Evolutionary conservation across 768 basidiomycete species (phyloP), one percentile per base, ranked within the genome.

Genomic region (Pleurotus giganteus): DNA sequence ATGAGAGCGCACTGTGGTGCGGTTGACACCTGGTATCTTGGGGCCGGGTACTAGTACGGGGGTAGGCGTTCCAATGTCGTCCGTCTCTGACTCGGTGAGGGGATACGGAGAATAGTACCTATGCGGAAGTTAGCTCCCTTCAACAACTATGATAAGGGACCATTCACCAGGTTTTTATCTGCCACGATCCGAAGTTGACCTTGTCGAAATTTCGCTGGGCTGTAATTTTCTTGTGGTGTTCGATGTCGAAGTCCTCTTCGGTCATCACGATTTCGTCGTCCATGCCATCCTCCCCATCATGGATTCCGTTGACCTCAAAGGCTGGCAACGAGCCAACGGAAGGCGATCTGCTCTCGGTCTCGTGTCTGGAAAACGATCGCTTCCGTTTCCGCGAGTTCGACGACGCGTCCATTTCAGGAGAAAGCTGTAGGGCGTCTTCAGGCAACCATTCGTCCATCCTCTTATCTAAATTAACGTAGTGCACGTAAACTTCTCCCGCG

Each of bases 101-200:
- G 94, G 94, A 67, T 95, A 96, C 1, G 94, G 94, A 2, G 94
- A 97, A 67, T 89, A 94, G 71, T 95, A 95, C 91, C 94, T 94
- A 58, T 4, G 37, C 6, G 15, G 51, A 28, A 19, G 23, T n/a
- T 9, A 45, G 7, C 4, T 23, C 21, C 6, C 42, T 51, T 27
- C 52, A 34, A 41, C 28, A 26, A 57, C 39, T 28, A 41, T 39
- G 39, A 57, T 41, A 41, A 41, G 43, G 43, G 31, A 37, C 24
- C 45, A 74, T 85, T 61, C 61, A 93, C 94, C 94, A 95, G 7
- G 93, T 92, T 66, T 85, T 88, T 63, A 97, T 90, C 66, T 88
- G 79, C 83, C 88, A 94, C 24, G 84, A 76, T 41, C 91, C 91
- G 69, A 94, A 92, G 62, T 85, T 81, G 58, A 95, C 91, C 63